phyloP scores from a whole-genome alignment of 352 stramenopile species.

The Hyaloperonospora arabidopsidis region DNA sequence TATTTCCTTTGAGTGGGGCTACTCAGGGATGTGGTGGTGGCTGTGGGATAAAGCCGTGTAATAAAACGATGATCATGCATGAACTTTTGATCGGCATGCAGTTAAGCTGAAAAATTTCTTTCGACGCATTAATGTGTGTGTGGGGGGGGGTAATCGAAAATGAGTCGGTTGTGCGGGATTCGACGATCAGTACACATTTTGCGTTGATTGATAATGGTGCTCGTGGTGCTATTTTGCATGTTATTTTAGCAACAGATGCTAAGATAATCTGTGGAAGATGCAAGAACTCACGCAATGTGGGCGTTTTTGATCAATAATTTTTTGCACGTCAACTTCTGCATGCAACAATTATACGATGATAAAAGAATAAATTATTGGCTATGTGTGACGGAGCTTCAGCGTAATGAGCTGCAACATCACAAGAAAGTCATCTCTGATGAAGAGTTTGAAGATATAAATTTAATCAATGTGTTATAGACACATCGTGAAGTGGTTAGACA shows the following conservation, averaged over 20 bases:
- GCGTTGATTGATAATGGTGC: neutral
- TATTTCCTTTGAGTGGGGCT: no score
- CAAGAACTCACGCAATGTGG: neutral
- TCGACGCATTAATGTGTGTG: no score
- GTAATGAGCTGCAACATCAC: no score
- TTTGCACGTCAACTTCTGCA: slow-evolving; percentile 1
- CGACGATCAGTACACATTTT: no score
- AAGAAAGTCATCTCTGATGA: no score
- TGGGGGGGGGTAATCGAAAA: no score
- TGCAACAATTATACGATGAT: slow-evolving; percentile 8
- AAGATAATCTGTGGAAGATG: neutral
- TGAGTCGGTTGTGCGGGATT: no score
- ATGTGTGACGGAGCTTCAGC: no score
- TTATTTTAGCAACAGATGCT: neutral
- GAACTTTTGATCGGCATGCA: slow-evolving; percentile 4
- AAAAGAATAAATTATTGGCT: no score
- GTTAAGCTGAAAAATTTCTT: neutral
- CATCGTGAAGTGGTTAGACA: no score
- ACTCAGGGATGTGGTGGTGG: slow-evolving; percentile 1
- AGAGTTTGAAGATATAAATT: no score
- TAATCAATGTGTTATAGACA: no score
- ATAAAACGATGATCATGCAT: slow-evolving; percentile 1
- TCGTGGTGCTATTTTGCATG: neutral
- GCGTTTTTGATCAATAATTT: slow-evolving; percentile 5
- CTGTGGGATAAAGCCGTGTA: slow-evolving; percentile 4